A percentile compares a stretch with the other conserved stretches of the same genome.
Evolutionary conservation across 352 stramenopile species (phyloP).

Genomic region (Ophiocytium majus): DNA sequence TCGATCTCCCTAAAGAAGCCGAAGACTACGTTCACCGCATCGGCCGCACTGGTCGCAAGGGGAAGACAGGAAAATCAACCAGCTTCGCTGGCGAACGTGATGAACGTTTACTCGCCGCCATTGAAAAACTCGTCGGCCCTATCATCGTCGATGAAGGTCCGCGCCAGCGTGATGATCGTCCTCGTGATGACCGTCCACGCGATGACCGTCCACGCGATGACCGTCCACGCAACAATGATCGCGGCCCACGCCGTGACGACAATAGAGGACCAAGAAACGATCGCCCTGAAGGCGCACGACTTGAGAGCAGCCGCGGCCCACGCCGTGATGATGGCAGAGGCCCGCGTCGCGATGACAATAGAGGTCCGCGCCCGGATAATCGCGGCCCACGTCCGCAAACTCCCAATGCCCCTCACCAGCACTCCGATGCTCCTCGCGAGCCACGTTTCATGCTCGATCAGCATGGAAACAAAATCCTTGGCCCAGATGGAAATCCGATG

Average conservation of each 20-base stretch:
- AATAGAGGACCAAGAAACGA: too few species aligned
- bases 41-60: slow-evolving; percentile 91
- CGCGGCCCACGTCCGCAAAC: not conserved
- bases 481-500: too few species aligned
- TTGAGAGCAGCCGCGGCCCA: not conserved
- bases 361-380: not conserved
- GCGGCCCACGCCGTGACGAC: not conserved
- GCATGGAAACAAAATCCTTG: too few species aligned
- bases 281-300: too few species aligned
- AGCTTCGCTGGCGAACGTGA: slow-evolving; percentile 95
- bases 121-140: slow-evolving; percentile 13
- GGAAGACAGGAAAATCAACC: slow-evolving; percentile 90
- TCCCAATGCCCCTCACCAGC: too few species aligned
- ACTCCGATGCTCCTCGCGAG: too few species aligned
- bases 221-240: not conserved
- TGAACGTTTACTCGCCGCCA: not conserved
- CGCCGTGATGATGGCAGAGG: not conserved
- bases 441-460: too few species aligned
- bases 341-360: not conserved
- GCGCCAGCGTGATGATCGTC: not conserved
- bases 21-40: slow-evolving; percentile 86
- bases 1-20: slow-evolving; percentile 60
- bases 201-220: not conserved
- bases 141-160: not conserved
- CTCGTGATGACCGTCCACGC: not conserved